phyloP scores from a whole-genome alignment of 371 early-diverging fungal species.

The Massospora cicadina region DNA sequence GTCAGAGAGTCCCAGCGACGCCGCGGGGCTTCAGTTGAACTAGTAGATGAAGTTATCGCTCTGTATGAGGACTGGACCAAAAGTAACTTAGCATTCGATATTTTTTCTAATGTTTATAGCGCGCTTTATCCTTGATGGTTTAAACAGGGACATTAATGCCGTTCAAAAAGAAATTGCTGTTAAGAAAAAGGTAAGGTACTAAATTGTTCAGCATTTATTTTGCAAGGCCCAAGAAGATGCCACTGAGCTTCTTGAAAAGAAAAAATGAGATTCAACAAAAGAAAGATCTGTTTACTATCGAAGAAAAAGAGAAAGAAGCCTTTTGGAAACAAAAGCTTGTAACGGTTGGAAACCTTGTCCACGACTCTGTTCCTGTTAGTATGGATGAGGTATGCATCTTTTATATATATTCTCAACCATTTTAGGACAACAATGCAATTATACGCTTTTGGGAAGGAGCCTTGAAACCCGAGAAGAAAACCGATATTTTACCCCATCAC shows the following conservation, averaged over 20 bases:
- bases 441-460: slow-evolving; percentile 47
- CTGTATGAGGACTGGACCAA: slow-evolving; percentile 83
- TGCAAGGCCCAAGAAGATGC: slow-evolving; percentile 68
- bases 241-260: slow-evolving; percentile 47
- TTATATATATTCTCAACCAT: slow-evolving; percentile 5
- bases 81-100: slow-evolving; percentile 27
- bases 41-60: slow-evolving; percentile 82
- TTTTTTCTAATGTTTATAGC: slow-evolving; percentile 23
- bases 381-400: slow-evolving; percentile 10
- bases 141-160: slow-evolving; percentile 79
- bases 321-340: slow-evolving; percentile 46
- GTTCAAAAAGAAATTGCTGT: slow-evolving; percentile 81
- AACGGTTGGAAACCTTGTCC: slow-evolving; percentile 91
- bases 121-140: slow-evolving; percentile 70
- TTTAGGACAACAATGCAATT: slow-evolving; percentile 57
- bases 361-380: slow-evolving; percentile 58
- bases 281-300: slow-evolving; percentile 43
- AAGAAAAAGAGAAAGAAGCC: slow-evolving; percentile 55
- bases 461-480: slow-evolving; percentile 38
- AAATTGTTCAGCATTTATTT: not conserved
- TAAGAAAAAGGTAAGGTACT: slow-evolving; percentile 48
- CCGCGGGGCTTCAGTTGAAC: slow-evolving; percentile 66
- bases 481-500: slow-evolving; percentile 71
- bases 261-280: slow-evolving; percentile 48
- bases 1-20: slow-evolving; percentile 85